A percentile compares a stretch with the other conserved stretches of the same genome.
phyloP scores from a whole-genome alignment of 495 filamentous ascomycete genomes.

The Hyaloscypha variabilis region DNA sequence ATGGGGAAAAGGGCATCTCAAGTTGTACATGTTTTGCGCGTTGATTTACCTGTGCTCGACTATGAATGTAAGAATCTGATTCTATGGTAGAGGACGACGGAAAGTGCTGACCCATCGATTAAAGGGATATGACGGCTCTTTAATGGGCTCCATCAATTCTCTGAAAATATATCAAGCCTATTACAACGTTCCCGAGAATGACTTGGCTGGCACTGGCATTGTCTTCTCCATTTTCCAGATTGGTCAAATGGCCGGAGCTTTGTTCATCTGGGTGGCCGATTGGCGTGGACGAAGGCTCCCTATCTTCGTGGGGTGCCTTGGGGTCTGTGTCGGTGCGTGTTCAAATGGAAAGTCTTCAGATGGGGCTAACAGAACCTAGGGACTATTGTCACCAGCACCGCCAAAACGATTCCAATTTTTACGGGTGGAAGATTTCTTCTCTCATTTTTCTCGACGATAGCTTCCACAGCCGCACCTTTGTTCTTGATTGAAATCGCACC shows the following conservation, averaged over 20 bases:
- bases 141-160: slow-evolving; percentile 40
- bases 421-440: slow-evolving; percentile 18
- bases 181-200: slow-evolving; percentile 31
- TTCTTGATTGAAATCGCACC: slow-evolving; percentile 27
- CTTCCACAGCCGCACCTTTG: slow-evolving; percentile 14
- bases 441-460: slow-evolving; percentile 14
- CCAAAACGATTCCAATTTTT: slow-evolving; percentile 3
- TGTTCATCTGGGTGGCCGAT: slow-evolving; percentile 9
- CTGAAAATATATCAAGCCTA: slow-evolving; percentile 36
- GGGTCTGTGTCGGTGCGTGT: not conserved
- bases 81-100: too few relatives aligned
- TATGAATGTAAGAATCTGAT: too few relatives aligned
- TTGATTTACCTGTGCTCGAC: too few relatives aligned
- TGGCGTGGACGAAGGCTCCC: not conserved
- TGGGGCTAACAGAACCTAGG: not conserved
- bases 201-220: slow-evolving; percentile 35
- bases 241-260: slow-evolving; percentile 11
- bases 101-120: too few relatives aligned
- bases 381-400: too few relatives aligned
- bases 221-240: slow-evolving; percentile 39
- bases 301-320: not conserved
- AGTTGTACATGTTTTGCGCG: too few relatives aligned
- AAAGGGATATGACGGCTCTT: slow-evolving; percentile 34
- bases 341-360: not conserved
- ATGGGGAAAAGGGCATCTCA: too few relatives aligned